Conservation (phyloP, 257 asterid species). For the Ballota nigra region DNA sequence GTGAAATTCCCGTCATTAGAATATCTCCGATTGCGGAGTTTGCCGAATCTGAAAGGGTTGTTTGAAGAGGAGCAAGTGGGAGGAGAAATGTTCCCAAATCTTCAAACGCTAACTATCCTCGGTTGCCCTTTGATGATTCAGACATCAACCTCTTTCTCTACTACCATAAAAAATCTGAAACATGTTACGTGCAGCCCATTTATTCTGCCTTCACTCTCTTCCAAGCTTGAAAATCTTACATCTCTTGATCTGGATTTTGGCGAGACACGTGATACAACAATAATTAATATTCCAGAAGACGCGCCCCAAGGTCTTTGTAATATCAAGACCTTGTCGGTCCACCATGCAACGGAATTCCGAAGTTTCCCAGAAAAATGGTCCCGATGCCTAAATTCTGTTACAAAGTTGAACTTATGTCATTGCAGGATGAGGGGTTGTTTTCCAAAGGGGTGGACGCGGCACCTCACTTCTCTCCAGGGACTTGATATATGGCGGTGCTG, state of each 20-base stretch:
- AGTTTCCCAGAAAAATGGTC: too few species aligned
- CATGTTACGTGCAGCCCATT: neutral
- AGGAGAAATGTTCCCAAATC: neutral
- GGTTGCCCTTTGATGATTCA: neutral
- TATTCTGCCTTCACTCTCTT: neutral
- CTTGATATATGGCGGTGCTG: too few species aligned
- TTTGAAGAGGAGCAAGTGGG: neutral
- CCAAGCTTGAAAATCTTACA: neutral
- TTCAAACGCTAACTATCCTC: neutral
- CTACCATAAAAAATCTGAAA: neutral
- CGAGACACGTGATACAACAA: too few species aligned
- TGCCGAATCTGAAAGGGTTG: neutral
- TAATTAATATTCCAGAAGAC: too few species aligned
- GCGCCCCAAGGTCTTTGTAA: too few species aligned
- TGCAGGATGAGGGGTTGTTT: neutral
- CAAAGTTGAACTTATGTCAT: too few species aligned
- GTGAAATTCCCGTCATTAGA: neutral
- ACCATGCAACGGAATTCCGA: too few species aligned
- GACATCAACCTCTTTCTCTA: too few species aligned
- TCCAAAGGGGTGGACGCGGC: neutral
- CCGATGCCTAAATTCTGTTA: too few species aligned
- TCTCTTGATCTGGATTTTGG: too few species aligned
- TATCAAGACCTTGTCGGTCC: too few species aligned
- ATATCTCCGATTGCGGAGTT: too few species aligned
- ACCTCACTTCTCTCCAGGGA: neutral